Evolutionary conservation across 768 basidiomycete species (phyloP).

Genomic region (Calocybe cyanea): DNA sequence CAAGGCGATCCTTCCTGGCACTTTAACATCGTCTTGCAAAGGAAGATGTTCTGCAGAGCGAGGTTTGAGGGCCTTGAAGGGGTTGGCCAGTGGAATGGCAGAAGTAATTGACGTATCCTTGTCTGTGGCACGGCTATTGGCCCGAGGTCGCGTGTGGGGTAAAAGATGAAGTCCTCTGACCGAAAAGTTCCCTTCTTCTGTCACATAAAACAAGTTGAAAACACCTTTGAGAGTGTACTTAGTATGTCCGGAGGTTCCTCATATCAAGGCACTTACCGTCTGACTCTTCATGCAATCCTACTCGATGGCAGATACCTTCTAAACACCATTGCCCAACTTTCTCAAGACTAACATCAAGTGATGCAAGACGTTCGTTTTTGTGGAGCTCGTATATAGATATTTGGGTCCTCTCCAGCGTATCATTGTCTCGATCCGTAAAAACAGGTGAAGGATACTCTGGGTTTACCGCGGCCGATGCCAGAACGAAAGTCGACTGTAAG

Average conservation of each 20-base stretch:
- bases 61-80: constrained; percentile 54
- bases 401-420: constrained; percentile 33
- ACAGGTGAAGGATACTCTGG: constrained; percentile 26
- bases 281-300: constrained; percentile 41
- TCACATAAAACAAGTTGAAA: constrained; percentile 38
- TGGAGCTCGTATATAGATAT: constrained; percentile 37
- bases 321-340: constrained; percentile 53
- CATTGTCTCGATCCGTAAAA: constrained; percentile 27
- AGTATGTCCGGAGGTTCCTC: constrained; percentile 4
- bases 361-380: constrained; percentile 20
- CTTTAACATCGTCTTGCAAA: constrained; percentile 17
- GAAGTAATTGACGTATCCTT: constrained; percentile 23
- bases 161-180: constrained; percentile 36
- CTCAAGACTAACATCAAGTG: constrained; percentile 35
- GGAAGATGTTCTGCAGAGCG: constrained; percentile 46
- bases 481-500: constrained; percentile 35
- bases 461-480: constrained; percentile 45
- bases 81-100: constrained; percentile 52
- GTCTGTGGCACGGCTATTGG: constrained; percentile 21
- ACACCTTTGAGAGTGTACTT: constrained; percentile 23
- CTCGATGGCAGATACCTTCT: constrained; percentile 41
- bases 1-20: constrained; percentile 24
- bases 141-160: constrained; percentile 17
- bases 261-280: constrained; percentile 37
- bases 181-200: constrained; percentile 40